Evolutionary conservation across 2,329 filamentous ascomycete genomes (phyloP), one percentile per base, ranked within the genome.

Genomic region (Ophiocordyceps camponoti-floridani): DNA sequence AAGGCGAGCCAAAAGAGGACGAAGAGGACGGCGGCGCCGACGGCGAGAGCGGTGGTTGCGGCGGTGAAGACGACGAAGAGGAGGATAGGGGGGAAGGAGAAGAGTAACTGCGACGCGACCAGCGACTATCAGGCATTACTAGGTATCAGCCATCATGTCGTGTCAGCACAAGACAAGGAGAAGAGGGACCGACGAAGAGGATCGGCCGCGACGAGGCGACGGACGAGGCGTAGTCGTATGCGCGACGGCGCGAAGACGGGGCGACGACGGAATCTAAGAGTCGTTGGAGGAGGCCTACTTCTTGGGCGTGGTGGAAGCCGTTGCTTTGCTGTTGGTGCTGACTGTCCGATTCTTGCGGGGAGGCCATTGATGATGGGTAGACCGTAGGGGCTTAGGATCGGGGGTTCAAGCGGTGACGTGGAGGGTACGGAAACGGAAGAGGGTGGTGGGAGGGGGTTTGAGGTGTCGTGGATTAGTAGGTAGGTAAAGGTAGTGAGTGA

Each of bases 11-110:
- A 80, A 64, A 82, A 78, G 42, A 82, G 67, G 1, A 74, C 72
- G 64, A 84, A 84, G 46, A 78, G 53, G 37, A 84, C 54, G 12
- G 78, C 79, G 28, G 70, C 68, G 40, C 77, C 62, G 38, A 83
- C 56, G 14, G 79, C 73, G 57, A 85, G 72, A 49, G 78, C 58
- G 49, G 79, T 61, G 47, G 79, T 73, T 37, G 73, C 75, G 38
- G 79, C 52, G 45, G 72, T 67, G 65, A 88, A 86, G 52, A 73
- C 64, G 46, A 71, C 50, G 65, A 91, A 89, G 49, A 87, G 62
- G 38, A 78, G 60, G 47, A 88, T 53, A 1, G 84, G 84, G 13
- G 84, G 59, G 46, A 77, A 70, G 13, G 77, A 77, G 49, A 87
- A 69, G 47, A 77, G 58, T 47, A 79, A 53, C 57, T 88, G 83